Evolutionary conservation across 306 rosid genomes (phyloP), one percentile per base, ranked within the genome.

Genomic region (Pterocarpus macrocarpus): DNA sequence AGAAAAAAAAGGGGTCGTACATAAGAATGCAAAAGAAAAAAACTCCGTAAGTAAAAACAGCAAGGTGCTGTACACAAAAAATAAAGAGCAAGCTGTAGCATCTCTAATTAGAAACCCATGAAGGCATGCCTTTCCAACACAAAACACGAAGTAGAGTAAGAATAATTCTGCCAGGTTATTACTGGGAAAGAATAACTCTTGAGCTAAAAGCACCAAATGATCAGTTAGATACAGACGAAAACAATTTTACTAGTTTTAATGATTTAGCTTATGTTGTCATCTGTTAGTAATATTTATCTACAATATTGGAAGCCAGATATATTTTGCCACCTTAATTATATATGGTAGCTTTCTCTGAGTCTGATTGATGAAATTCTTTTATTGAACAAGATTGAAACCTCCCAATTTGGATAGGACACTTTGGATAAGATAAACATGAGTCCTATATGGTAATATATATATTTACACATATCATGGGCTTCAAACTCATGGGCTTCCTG

Each of bases 81-180:
- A 47, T 32, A 32, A 65, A 66, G 53, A 53, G 64, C 55, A 41
- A 47, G 35, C 44, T 56, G 75, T 65, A 17, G 17, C 45, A 43
- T 39, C 74, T 73, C 80, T 7, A 35, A 53, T 30, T 11, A 52
- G 75, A 28, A 64, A 73, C 8, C 57, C 67, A 66, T 28, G 34
- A 79, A 78, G 47, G 33, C 39, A 57, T 69, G 69, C 15, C 45
- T 68, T 68, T 53, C 73, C 28, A 41, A 22, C 28, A 12, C 47
- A 38, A 11, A 30, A 56, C n/a, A 30, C 34, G 28, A 79, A 69
- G 39, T 10, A 61, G n/a, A 22, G 50, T 39, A 62, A 34, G 71
- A 8, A 38, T 50, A 50, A 77, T 35, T 50, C 58, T 10, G 65
- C 33, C 41, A 15, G 35, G 2, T 16, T 64, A 17, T 30, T 43